Percentiles rank a stretch among this genome's conserved stretches.
phyloP scores from a whole-genome alignment of 1,284 basidiomycete species.

The Trichosporon sp. region DNA sequence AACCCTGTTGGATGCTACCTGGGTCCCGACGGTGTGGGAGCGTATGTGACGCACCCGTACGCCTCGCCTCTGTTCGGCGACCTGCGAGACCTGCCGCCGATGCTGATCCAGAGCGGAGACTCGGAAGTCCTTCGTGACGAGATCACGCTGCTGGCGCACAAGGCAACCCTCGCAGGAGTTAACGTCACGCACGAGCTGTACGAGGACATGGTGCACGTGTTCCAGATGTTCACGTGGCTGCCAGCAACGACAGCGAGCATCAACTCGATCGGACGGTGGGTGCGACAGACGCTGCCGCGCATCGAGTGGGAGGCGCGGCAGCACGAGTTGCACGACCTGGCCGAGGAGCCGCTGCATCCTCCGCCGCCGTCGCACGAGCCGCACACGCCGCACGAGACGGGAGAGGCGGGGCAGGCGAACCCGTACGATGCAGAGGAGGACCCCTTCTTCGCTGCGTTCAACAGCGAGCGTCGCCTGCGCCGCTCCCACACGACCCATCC shows the following conservation, averaged over 20 bases:
- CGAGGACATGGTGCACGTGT: slow-evolving; percentile 87
- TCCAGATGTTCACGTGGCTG: slow-evolving; percentile 81
- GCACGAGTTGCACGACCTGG: slow-evolving; percentile 5
- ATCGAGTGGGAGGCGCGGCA: slow-evolving; percentile 39
- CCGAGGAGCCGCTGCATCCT: slow-evolving; percentile 17
- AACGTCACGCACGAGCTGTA: slow-evolving; percentile 86
- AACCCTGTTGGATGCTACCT: slow-evolving; percentile 91
- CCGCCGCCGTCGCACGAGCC: slow-evolving; percentile 1
- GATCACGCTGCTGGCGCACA: slow-evolving; percentile 86
- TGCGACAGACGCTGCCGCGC: slow-evolving; percentile 62
- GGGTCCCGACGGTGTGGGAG: slow-evolving; percentile 68
- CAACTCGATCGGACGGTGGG: slow-evolving; percentile 55
- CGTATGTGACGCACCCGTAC: slow-evolving; percentile 91
- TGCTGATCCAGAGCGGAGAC: slow-evolving; percentile 90
- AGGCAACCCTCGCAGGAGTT: slow-evolving; percentile 81
- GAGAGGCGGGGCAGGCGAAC: background rate
- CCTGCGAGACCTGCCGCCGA: slow-evolving; percentile 75
- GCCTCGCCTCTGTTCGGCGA: slow-evolving; percentile 94
- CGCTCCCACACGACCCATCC: slow-evolving; percentile 11
- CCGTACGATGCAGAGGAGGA: slow-evolving; percentile 4
- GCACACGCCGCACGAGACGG: background rate
- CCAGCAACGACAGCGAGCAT: slow-evolving; percentile 67
- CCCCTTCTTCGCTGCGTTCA: slow-evolving; percentile 4
- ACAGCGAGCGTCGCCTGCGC: slow-evolving; percentile 5
- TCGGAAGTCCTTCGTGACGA: slow-evolving; percentile 92